Conservation (phyloP, 768 basidiomycete species). For the Pleurotus platypus region DNA sequence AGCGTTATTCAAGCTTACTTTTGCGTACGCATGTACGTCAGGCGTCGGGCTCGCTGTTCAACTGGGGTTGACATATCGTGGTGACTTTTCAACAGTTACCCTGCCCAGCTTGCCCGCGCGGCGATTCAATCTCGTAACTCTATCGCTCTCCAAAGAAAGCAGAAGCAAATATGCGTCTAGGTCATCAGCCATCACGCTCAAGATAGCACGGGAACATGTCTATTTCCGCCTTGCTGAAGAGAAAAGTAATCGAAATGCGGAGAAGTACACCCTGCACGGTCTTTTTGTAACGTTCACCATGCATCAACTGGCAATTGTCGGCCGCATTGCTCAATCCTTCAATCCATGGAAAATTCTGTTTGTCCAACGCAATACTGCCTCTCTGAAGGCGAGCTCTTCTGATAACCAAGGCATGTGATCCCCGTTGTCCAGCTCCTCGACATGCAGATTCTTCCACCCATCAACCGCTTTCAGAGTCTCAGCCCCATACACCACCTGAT, state of each 20-base stretch:
- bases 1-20: too few species aligned
- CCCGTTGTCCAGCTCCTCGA: slow-evolving; percentile 20
- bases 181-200: neutral
- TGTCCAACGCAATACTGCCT: neutral
- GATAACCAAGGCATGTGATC: slow-evolving; percentile 27
- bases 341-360: too few species aligned
- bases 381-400: neutral
- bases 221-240: neutral
- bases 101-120: neutral
- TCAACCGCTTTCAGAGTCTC: slow-evolving; percentile 18
- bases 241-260: too few species aligned
- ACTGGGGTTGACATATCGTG: too few species aligned
- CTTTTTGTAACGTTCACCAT: too few species aligned
- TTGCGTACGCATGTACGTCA: too few species aligned
- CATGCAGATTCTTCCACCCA: slow-evolving; percentile 20
- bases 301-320: too few species aligned
- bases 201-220: neutral
- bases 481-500: slow-evolving; percentile 18
- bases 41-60: too few species aligned
- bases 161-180: neutral
- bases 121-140: neutral
- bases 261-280: too few species aligned
- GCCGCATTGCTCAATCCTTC: too few species aligned
- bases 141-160: neutral
- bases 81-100: too few species aligned